These are phyloP conservation scores for Kodamaea restingae DNA, from an alignment of 805 yeast species.

Conservation along the genomic window DNA sequence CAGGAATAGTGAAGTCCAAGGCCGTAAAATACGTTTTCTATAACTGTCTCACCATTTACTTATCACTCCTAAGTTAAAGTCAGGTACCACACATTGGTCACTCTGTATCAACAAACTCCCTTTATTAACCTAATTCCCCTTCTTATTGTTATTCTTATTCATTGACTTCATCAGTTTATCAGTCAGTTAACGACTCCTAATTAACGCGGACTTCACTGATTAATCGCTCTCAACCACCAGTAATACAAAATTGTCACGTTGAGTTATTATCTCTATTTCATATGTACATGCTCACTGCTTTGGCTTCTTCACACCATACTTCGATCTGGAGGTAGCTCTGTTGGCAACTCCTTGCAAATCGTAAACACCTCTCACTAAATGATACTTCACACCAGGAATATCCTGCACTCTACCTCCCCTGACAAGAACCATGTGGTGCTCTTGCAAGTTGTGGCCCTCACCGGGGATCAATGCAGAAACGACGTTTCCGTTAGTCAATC, in stretches of 20 bases:
- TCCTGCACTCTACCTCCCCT: constrained; percentile 99
- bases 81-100: too few relatives aligned
- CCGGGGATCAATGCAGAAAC: constrained; percentile 95
- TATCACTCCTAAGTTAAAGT: not conserved
- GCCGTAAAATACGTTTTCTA: too few relatives aligned
- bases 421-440: constrained; percentile 91
- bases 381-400: constrained; percentile 96
- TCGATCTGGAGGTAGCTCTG: constrained; percentile 83
- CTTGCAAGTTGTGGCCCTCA: constrained; percentile 97
- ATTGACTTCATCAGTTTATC: too few relatives aligned
- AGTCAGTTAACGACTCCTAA: too few relatives aligned
- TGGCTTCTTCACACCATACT: constrained; percentile 90
- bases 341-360: constrained; percentile 95
- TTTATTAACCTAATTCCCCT: too few relatives aligned
- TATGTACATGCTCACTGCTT: constrained; percentile 22
- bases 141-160: too few relatives aligned
- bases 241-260: too few relatives aligned
- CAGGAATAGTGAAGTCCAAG: too few relatives aligned
- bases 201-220: too few relatives aligned
- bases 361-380: constrained; percentile 85
- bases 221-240: too few relatives aligned
- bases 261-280: not conserved
- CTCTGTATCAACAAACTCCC: too few relatives aligned
- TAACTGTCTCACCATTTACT: too few relatives aligned
- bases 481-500: constrained; percentile 83